phyloP scores from a whole-genome alignment of 345 rosid genomes.

The Hibiscus tridactylites region DNA sequence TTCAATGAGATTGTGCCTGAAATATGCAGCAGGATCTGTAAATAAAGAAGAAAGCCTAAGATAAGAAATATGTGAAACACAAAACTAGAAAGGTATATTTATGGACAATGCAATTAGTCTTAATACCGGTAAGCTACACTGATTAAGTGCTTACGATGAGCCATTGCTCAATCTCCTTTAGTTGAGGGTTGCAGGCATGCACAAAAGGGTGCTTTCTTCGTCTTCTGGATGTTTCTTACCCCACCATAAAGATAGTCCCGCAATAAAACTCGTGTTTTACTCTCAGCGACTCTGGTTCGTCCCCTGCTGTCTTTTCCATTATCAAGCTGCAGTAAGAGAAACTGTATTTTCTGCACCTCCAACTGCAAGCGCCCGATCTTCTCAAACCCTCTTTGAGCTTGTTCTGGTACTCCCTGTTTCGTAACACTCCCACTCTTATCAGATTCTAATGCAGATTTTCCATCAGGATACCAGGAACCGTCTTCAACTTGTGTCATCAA shows the following conservation, averaged over 20 bases:
- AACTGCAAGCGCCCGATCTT: conserved; percentile 80
- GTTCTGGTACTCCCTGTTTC: conserved; percentile 51
- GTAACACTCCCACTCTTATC: conserved; percentile 43
- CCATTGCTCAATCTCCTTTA: conserved; percentile 36
- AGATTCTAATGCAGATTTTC: conserved; percentile 29
- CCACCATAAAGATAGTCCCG: conserved; percentile 75
- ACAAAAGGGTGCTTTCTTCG: conserved; percentile 55
- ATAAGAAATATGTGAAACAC: conserved; percentile 2
- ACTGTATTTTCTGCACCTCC: conserved; percentile 89
- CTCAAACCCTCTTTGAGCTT: conserved; percentile 78
- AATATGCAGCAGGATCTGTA: conserved; percentile 26
- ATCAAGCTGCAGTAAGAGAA: conserved; percentile 59
- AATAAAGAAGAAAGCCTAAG: conserved; percentile 8
- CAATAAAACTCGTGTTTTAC: conserved; percentile 59
- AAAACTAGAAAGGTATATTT: conserved; percentile 12
- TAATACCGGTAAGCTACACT: conserved; percentile 9
- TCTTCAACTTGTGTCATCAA: conserved; percentile 45
- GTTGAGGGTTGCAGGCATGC: conserved; percentile 67
- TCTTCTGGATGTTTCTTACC: conserved; percentile 34
- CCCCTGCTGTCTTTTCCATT: conserved; percentile 51
- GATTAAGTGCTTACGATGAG: neutral
- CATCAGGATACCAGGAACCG: conserved; percentile 30
- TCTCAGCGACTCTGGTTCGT: conserved; percentile 34
- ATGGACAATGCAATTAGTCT: conserved; percentile 25
- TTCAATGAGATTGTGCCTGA: conserved; percentile 12